These are phyloP conservation scores for Rusavskia elegans DNA, from an alignment of 495 filamentous ascomycete genomes.

Conservation along the genomic window DNA sequence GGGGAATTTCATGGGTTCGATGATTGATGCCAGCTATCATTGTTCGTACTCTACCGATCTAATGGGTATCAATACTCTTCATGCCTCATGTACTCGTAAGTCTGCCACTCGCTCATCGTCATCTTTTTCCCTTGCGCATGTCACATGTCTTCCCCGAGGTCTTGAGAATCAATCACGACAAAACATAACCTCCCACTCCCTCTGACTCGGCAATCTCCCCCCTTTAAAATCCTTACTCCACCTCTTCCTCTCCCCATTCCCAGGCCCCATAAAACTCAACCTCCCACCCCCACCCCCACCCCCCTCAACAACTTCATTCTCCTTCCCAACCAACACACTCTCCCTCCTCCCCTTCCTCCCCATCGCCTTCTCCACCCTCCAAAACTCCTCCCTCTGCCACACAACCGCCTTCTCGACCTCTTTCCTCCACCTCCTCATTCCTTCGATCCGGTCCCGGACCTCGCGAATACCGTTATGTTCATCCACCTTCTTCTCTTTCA, in stretches of 20 bases:
- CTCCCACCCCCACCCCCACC: no score
- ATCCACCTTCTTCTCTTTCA: not conserved
- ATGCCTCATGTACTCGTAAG: no score
- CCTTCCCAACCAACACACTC: not conserved
- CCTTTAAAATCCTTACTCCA: not conserved
- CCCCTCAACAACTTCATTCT: not conserved
- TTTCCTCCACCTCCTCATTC: not conserved
- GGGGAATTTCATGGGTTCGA: conserved; percentile 13
- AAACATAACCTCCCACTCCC: conserved; percentile 6
- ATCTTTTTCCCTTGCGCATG: no score
- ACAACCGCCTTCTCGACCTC: not conserved
- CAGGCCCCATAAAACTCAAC: no score
- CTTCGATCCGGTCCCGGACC: not conserved
- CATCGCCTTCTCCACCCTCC: not conserved
- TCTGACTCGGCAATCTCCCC: not conserved
- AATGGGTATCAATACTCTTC: no score
- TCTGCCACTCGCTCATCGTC: no score
- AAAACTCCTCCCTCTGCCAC: not conserved
- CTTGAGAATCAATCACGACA: not conserved
- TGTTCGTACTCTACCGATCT: not conserved
- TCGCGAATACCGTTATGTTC: not conserved
- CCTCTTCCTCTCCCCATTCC: not conserved
- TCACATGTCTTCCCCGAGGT: no score
- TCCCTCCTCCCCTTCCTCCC: not conserved
- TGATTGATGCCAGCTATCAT: conserved; percentile 6